Base-by-base conservation (phyloP, 768 basidiomycete genomes). In the Strobilomyces echinocephalus region DNA sequence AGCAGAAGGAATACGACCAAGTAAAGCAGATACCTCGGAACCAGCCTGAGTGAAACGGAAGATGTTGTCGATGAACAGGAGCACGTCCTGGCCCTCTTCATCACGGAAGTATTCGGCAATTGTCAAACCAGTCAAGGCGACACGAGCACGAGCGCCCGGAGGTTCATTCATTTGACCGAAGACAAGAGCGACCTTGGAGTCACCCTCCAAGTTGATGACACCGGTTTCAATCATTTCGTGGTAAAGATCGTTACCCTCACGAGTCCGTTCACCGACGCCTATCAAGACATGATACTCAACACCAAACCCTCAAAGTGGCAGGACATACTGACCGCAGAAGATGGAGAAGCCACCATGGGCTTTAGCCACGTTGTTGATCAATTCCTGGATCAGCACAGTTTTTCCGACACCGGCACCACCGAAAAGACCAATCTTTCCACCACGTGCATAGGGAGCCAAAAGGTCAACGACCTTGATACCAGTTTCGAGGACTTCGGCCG, bases 101-200 rank as follows among this genome's bases (percentile, higher is more conserved):
- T 99, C 97, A 86, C 97, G 95, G 97, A 99, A 99, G 80, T 98
- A 99, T 78, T 99, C 97, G 61, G 97, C 97, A 64, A 98, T 98
- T 70, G 97, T 99, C 55, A 99, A 79, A 75, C 97, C 97, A 64
- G 97, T 98, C 66, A 99, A 85, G 60, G 97, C 97, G 67, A 99
- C 97, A 89, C 97, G 97, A 68, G 97, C 97, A 85, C 97, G 95
- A 63, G 97, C 97, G 84, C 97, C 97, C 66, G 97, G 97, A 72
- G 97, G 97, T 81, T 99, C 97, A 79, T 99, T 99, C 97, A 99
- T 99, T 79, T 99, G 97, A 81, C 97, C 97, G 80, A 99, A 99
- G 64, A 99, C 97, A 60, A 99, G 86, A 67, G 97, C 95, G 76
- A 97, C 97, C 84, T 99, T 99, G 73, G 97, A 99, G 75, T 98